Evolutionary conservation across 495 filamentous ascomycete species (phyloP).

Genomic region (Xylaria nigripes): DNA sequence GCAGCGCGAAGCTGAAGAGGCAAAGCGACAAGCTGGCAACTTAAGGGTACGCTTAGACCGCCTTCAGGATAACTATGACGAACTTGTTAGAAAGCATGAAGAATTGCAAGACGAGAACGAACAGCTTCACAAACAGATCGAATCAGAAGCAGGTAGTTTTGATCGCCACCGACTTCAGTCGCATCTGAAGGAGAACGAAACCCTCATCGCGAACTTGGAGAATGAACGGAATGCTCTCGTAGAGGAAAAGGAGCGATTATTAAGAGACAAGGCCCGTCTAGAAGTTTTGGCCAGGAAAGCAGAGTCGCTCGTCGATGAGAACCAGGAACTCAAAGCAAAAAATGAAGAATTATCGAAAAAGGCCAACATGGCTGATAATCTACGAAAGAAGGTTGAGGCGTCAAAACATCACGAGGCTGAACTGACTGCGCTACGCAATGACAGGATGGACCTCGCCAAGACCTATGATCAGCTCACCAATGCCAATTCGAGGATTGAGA

Average conservation of each 20-base stretch:
- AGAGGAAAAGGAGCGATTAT: conserved; percentile 31
- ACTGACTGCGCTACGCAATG: conserved; percentile 36
- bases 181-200: conserved; percentile 22
- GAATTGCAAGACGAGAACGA: conserved; percentile 42
- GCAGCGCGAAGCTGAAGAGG: conserved; percentile 35
- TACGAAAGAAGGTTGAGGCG: conserved; percentile 65
- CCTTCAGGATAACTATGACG: conserved; percentile 53
- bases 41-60: conserved; percentile 49
- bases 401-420: conserved; percentile 32
- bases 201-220: conserved; percentile 30
- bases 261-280: conserved; percentile 40
- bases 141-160: conserved; percentile 31
- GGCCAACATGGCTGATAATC: conserved; percentile 67
- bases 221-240: conserved; percentile 35
- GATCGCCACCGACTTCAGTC: conserved; percentile 24
- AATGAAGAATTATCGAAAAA: conserved; percentile 69
- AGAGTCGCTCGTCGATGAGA: conserved; percentile 41
- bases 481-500: conserved; percentile 22
- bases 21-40: conserved; percentile 45
- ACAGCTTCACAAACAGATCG: conserved; percentile 57
- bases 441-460: conserved; percentile 35
- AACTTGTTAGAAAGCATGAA: conserved; percentile 52
- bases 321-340: conserved; percentile 60
- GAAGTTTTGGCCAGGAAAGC: conserved; percentile 37
- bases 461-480: conserved; percentile 40